Evolutionary conservation across 495 filamentous ascomycete genomes (phyloP), one percentile per base, ranked within the genome.

Genomic region (Penicillium arizonense): DNA sequence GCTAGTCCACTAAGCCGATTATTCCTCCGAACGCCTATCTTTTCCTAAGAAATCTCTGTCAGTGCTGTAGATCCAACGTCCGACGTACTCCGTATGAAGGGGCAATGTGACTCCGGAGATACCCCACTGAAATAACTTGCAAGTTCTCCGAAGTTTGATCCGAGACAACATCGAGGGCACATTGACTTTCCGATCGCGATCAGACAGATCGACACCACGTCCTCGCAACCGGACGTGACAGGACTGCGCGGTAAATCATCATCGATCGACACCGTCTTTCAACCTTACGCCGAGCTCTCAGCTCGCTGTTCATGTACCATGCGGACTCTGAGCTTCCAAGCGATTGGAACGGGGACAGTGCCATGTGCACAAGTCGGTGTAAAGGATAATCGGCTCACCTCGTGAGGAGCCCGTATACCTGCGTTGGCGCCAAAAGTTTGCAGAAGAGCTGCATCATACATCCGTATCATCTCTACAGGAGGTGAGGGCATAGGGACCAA

Each of bases 181-280:
- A 44, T 34, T 36, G 24, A 33, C 50, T n/a, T 32, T 50, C 33
- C 32, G 49, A 53, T 55, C 34, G 10, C 26, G 48, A 45, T 50
- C 24, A 35, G 23, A 6, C 6, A 14, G 35, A 21, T 48, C 46
- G 24, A 32, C 16, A 3, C 37, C 44, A 49, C 26, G 18, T 20
- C 28, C 30, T 52, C 55, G 10, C 44, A 24, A 12, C 5, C 11
- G 32, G 24, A 32, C 39, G 51, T 55, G 42, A 56, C 56, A 57
- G 47, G 54, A 45, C 46, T 55, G 62, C 51, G 59, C 48, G 59
- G 59, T 54, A 52, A 53, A 63, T 60, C 50, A 45, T 60, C 35
- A 23, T 16, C 11, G 16, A 42, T 57, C 54, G 52, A 35, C 18
- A 50, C 41, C 47, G 51, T 48, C 21, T 35, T 38, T 30, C 7